Base-by-base conservation (phyloP, 345 rosid species). In the Linum tenue region DNA sequence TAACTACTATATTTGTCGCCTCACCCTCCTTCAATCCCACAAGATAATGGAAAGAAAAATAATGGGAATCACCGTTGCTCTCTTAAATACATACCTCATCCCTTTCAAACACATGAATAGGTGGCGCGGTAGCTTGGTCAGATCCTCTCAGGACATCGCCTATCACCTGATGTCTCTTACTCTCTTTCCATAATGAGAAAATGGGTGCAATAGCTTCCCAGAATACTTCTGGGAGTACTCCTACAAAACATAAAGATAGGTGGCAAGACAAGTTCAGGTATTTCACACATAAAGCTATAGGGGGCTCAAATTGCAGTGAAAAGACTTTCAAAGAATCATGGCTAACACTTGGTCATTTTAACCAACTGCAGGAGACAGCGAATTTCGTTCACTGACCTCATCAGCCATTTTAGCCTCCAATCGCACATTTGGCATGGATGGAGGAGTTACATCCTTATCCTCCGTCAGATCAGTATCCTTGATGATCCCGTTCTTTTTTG, bases 61-160 rank as follows among this genome's bases (percentile, higher is more conserved):
- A 51, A 10, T 0, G 17, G 31, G 31, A 22, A 22, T 22, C 31
- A 37, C 36, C 39, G 31, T 50, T 59, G 37, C 42, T 22, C 48
- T 55, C 12, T 38, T 15, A 36, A 37, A 17, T 62, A 43, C 6
- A 15, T 78, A 88, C 97, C 95, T 71, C 78, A 59, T 56, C 70
- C 70, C 72, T 85, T 50, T 90, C 99, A 79, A 88, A 87, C 22
- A 94, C 90, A 71, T 94, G 99, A 67, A 94, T 83, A 68, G 99
- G 99, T 62, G 96, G 89, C 2, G 83, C 56, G 42, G 76, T 69
- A 71, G 44, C 59, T 40, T 39, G 40, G 77, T 59, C 63, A 40
- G 70, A 69, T 56, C 76, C 86, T 75, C 59, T 71, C 69, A 55
- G 73, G 42, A 63, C 72, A 56, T 73, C 80, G n/a, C 40, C 56